These are phyloP conservation scores for Verticillium tricorpus DNA, from an alignment of 2,329 filamentous ascomycete genomes.

Conservation along the genomic window DNA sequence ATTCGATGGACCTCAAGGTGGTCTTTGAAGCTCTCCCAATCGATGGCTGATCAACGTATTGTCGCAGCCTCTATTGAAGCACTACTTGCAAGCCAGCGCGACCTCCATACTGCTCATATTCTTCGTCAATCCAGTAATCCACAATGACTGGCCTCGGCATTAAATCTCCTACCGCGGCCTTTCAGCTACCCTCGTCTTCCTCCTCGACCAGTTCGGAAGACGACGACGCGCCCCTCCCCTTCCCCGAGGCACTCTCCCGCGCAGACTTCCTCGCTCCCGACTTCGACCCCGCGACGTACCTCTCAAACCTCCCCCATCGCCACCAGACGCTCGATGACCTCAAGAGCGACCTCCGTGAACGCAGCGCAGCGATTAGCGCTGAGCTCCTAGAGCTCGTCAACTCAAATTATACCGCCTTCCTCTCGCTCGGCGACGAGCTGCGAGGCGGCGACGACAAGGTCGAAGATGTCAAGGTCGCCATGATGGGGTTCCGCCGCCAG, in stretches of 20 bases:
- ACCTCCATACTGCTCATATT: not conserved
- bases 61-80: constrained; percentile 17
- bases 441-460: constrained; percentile 87
- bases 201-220: constrained; percentile 34
- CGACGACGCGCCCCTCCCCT: constrained; percentile 73
- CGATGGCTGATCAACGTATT: no score
- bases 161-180: constrained; percentile 19
- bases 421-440: constrained; percentile 76
- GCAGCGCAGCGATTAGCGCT: constrained; percentile 72
- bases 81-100: constrained; percentile 3
- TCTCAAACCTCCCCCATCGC: constrained; percentile 74
- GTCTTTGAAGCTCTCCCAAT: no score
- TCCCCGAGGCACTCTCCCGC: constrained; percentile 79
- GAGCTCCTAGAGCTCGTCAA: constrained; percentile 95
- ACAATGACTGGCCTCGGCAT: constrained; percentile 21
- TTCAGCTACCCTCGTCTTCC: constrained; percentile 36
- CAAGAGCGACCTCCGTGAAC: constrained; percentile 75
- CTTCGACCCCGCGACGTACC: constrained; percentile 78
- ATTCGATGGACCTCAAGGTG: no score
- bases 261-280: constrained; percentile 71
- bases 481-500: constrained; percentile 81
- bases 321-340: constrained; percentile 97
- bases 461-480: constrained; percentile 80
- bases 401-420: constrained; percentile 86
- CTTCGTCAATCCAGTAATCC: not conserved